Evolutionary conservation across 495 filamentous ascomycete genomes (phyloP).

Genomic region (Chaetomidium leptoderma): DNA sequence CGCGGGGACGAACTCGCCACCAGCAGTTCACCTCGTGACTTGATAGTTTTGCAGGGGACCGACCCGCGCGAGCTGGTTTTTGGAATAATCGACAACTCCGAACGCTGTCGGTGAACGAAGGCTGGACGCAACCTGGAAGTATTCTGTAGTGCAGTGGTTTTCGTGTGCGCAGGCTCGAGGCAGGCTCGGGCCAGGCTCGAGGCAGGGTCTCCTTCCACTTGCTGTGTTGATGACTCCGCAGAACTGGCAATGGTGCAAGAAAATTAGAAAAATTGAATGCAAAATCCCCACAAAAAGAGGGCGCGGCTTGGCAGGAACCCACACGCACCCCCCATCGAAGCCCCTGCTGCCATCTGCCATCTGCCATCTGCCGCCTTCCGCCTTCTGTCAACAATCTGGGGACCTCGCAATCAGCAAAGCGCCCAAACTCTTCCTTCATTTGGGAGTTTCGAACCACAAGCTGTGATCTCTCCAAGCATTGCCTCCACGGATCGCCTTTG

Average conservation of each 20-base stretch:
- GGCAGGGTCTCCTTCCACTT: too few species aligned
- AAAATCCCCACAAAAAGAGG: not conserved
- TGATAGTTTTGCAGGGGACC: too few species aligned
- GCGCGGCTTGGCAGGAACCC: conserved; percentile 13
- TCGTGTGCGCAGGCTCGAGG: too few species aligned
- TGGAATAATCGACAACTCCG: not conserved
- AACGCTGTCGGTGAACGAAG: too few species aligned
- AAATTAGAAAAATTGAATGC: conserved; percentile 8
- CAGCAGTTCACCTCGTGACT: conserved; percentile 8
- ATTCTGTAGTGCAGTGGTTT: too few species aligned
- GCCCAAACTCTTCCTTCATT: too few species aligned
- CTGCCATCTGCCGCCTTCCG: conserved; percentile 15
- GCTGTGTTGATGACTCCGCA: not conserved
- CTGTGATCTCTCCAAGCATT: not conserved
- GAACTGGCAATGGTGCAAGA: not conserved
- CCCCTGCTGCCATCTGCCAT: conserved; percentile 15
- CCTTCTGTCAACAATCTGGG: conserved; percentile 1
- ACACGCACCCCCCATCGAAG: not conserved
- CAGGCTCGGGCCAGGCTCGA: too few species aligned
- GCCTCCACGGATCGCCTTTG: conserved; percentile 1
- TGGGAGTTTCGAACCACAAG: too few species aligned
- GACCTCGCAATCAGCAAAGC: too few species aligned
- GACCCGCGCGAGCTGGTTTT: too few species aligned
- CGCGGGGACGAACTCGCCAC: conserved; percentile 8
- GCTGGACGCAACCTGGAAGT: too few species aligned